These are phyloP conservation scores for Venturia asperata DNA, from an alignment of 2,329 filamentous ascomycete species.

Conservation along the genomic window DNA sequence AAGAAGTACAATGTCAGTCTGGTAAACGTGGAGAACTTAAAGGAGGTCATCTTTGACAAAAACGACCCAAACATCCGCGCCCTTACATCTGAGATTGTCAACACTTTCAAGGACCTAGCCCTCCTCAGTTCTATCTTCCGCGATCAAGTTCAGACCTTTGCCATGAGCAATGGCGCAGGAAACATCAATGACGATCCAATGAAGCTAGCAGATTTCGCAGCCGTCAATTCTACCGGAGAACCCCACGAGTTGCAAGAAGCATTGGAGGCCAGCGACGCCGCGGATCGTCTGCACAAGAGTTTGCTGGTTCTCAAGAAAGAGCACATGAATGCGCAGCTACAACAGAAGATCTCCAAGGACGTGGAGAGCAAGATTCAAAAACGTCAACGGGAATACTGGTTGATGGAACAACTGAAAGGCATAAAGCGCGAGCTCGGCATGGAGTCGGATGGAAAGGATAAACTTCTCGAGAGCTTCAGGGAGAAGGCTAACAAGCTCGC, in stretches of 20 bases:
- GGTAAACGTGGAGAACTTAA: constrained; percentile 89
- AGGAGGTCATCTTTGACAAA: constrained; percentile 81
- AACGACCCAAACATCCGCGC: constrained; percentile 85
- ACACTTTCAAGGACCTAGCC: constrained; percentile 96
- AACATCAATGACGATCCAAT: constrained; percentile 93
- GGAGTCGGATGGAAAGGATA: constrained; percentile 96
- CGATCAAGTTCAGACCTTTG: constrained; percentile 95
- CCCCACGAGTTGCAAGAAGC: constrained; percentile 89
- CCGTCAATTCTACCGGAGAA: constrained; percentile 91
- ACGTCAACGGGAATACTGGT: constrained; percentile 93
- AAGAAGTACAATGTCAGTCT: constrained; percentile 87
- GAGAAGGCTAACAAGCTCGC: constrained; percentile 88
- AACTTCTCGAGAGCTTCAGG: constrained; percentile 94
- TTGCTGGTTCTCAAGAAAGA: constrained; percentile 94
- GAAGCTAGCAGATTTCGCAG: constrained; percentile 94
- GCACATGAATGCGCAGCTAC: constrained; percentile 93
- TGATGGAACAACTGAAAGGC: constrained; percentile 99
- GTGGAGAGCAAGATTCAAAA: constrained; percentile 97
- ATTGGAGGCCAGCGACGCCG: constrained; percentile 78
- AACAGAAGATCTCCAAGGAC: constrained; percentile 96
- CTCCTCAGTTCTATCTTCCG: constrained; percentile 90
- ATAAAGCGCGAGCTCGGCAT: constrained; percentile 92
- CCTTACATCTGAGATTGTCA: constrained; percentile 94
- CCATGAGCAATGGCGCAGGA: constrained; percentile 87
- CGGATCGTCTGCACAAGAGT: constrained; percentile 86